A percentile compares a stretch with the other conserved stretches of the same genome.
These are phyloP conservation scores for Starmerella asiatica DNA, from an alignment of 805 yeast species.

Conservation along the genomic window DNA sequence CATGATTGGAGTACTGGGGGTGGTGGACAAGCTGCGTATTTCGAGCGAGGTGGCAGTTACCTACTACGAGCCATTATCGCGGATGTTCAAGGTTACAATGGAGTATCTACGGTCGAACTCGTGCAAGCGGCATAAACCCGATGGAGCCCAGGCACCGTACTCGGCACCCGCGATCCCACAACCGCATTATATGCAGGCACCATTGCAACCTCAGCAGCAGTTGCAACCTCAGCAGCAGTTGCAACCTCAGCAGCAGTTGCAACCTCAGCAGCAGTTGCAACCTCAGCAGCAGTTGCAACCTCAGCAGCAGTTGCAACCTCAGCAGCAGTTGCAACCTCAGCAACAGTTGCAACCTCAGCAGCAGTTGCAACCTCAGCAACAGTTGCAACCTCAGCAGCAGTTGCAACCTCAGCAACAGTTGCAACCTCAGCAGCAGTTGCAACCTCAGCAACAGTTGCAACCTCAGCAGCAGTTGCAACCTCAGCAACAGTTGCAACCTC, in stretches of 20 bases:
- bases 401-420: background rate
- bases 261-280: background rate
- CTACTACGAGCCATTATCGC: constrained; percentile 10
- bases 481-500: background rate
- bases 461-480: background rate
- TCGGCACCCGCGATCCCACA: no score
- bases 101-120: constrained; percentile 5
- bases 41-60: constrained; percentile 15
- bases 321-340: background rate
- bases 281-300: background rate
- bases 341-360: no score
- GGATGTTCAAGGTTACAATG: constrained; percentile 8
- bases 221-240: background rate
- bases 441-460: background rate
- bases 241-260: background rate
- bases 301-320: background rate
- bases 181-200: background rate
- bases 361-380: no score
- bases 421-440: background rate
- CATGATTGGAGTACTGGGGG: constrained; percentile 9
- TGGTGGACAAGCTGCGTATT: constrained; percentile 9
- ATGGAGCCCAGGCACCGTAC: no score
- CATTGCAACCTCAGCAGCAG: background rate
- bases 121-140: no score
- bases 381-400: no score